Percentiles rank a stretch among this genome's conserved stretches.
Conservation (phyloP, 2,329 filamentous ascomycete genomes). For the Ophiostoma ulmi region DNA sequence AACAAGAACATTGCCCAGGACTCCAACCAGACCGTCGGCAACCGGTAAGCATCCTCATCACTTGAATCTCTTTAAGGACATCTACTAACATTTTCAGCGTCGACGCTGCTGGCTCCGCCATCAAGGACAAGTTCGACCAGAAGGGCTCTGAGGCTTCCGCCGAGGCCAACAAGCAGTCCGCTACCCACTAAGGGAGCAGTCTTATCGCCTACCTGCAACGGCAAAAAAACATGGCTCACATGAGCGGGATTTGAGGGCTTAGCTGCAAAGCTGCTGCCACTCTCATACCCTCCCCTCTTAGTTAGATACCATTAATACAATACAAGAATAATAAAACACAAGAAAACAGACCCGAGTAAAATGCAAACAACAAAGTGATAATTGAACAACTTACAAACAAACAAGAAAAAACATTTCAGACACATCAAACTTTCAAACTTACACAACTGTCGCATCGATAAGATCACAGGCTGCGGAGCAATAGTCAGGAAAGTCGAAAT, state of each 20-base stretch:
- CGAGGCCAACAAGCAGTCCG: conserved; percentile 39
- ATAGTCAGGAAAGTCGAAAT: background rate
- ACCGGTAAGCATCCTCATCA: conserved; percentile 38
- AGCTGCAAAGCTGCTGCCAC: background rate
- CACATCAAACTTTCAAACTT: background rate
- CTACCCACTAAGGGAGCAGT: conserved; percentile 34
- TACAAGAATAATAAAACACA: background rate
- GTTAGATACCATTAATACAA: conserved; percentile 1
- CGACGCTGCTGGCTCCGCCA: conserved; percentile 33
- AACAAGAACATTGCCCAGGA: conserved; percentile 58
- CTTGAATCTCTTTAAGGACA: background rate
- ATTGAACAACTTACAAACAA: background rate
- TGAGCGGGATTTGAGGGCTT: background rate
- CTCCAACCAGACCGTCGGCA: conserved; percentile 42
- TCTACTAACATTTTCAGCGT: conserved; percentile 29
- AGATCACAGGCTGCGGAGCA: background rate
- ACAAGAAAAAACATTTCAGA: background rate
- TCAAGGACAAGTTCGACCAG: conserved; percentile 37
- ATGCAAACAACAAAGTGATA: background rate
- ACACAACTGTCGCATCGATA: background rate
- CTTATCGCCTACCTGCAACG: background rate
- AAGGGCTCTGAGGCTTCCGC: conserved; percentile 34
- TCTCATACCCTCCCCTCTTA: background rate
- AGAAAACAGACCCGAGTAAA: background rate
- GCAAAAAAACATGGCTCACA: background rate